Evolutionary conservation across 1,284 basidiomycete genomes (phyloP).

Genomic region (Anthracocystis panici-leucophaei): DNA sequence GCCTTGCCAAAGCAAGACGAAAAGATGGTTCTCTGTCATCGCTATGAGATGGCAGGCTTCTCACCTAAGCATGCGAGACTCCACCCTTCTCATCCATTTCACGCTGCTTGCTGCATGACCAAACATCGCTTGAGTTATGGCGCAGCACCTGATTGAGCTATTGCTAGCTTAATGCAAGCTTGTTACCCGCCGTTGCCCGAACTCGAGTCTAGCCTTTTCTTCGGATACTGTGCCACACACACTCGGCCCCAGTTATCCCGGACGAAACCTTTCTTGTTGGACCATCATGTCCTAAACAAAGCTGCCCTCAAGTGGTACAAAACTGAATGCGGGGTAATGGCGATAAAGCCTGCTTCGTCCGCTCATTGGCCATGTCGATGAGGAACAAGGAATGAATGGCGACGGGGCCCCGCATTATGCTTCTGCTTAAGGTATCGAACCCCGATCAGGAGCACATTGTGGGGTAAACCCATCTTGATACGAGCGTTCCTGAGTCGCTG

Average conservation of each 20-base stretch:
- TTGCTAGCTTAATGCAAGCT: not conserved
- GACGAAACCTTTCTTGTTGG: no score
- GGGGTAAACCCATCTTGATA: not conserved
- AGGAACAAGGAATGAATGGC: not conserved
- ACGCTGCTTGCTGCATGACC: not conserved
- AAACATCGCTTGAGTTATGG: not conserved
- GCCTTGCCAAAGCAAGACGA: not conserved
- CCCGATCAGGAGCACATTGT: not conserved
- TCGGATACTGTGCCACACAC: not conserved
- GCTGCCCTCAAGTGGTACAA: not conserved
- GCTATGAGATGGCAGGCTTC: not conserved
- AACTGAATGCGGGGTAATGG: not conserved
- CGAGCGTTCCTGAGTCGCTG: not conserved
- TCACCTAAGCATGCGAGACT: not conserved
- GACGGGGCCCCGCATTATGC: constrained; percentile 13
- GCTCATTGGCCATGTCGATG: not conserved
- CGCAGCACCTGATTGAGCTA: not conserved
- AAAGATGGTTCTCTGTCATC: no score
- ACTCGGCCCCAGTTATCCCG: no score
- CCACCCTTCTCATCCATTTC: not conserved
- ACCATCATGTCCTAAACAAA: no score
- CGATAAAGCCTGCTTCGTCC: not conserved
- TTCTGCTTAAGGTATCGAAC: not conserved
- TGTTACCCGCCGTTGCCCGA: not conserved
- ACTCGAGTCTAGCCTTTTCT: not conserved